Evolutionary conservation across 495 filamentous ascomycete species (phyloP), one percentile per base, ranked within the genome.

Genomic region (Cercophora samala): DNA sequence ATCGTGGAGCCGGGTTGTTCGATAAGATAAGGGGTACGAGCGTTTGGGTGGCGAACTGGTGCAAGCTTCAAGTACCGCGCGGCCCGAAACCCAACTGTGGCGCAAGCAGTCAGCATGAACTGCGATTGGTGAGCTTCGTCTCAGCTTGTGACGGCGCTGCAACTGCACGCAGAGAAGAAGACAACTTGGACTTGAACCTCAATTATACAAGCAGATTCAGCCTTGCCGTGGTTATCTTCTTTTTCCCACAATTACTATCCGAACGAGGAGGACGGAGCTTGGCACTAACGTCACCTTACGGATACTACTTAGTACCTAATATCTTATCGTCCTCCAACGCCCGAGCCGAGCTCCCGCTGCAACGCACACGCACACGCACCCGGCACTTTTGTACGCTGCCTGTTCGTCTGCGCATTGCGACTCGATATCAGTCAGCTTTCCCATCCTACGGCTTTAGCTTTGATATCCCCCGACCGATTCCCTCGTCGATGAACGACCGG

Each of bases 401-500:
- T 56, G 53, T 56, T 21, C 22, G 53, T 46, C 37, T 46, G 37
- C 37, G 37, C 37, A 46, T 56, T 56, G 22, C 53, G 53, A 56
- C 6, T 22, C 53, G 22, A 56, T 18, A 18, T 56, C 32, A 23
- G 21, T 26, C 51, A 42, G 15, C 26, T 19, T 53, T 9, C 65
- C 23, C 26, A 13, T 37, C 19, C 42, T 63, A 13, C 42, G n/a
- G 1, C 55, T 55, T 53, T 22, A 60, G 25, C 51, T 58, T 37
- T 22, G 15, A 23, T n/a, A 9, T 15, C 51, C 22, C 17, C 62
- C 8, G 26, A 21, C 1, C 60, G 18, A 25, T 32, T 32, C 22
- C 53, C 26, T 60, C 59, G 68, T 78, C 73, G 46, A 78, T 78
- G 76, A 71, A 24, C 54, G 60, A 62, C 60, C 63, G 64, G 56